These are phyloP conservation scores for Penicillium vulpinum DNA, from an alignment of 2,329 filamentous ascomycete genomes.

Conservation along the genomic window DNA sequence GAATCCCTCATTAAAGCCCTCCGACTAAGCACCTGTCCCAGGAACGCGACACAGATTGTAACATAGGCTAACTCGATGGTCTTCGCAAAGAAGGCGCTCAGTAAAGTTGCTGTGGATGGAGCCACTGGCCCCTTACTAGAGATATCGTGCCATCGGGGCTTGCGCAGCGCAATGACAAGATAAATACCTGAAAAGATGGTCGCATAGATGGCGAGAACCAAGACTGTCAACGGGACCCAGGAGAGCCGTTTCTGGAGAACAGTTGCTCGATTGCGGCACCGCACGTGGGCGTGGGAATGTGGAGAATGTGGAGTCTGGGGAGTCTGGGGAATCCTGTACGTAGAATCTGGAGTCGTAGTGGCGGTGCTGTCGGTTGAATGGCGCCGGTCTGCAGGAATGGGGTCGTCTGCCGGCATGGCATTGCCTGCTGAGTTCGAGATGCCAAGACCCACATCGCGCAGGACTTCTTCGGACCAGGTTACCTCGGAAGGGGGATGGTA, in stretches of 20 bases:
- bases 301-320: slow-evolving; percentile 11
- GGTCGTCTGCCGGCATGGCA: slow-evolving; percentile 2
- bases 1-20: slow-evolving; percentile 63
- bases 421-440: slow-evolving; percentile 16
- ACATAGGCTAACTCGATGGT: slow-evolving; percentile 76
- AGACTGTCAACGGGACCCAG: slow-evolving; percentile 38
- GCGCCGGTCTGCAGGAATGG: not conserved
- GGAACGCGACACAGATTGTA: slow-evolving; percentile 71
- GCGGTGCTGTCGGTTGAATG: slow-evolving; percentile 5
- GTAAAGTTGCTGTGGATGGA: slow-evolving; percentile 64
- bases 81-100: slow-evolving; percentile 72
- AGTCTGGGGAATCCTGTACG: not conserved
- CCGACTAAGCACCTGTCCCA: slow-evolving; percentile 73
- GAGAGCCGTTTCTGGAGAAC: slow-evolving; percentile 36
- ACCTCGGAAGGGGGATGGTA: slow-evolving; percentile 9
- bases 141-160: slow-evolving; percentile 62
- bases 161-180: slow-evolving; percentile 61
- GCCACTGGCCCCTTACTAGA: slow-evolving; percentile 50
- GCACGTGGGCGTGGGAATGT: slow-evolving; percentile 11
- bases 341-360: not conserved
- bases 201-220: slow-evolving; percentile 41
- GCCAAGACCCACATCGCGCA: slow-evolving; percentile 22
- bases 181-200: slow-evolving; percentile 53
- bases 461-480: slow-evolving; percentile 19
- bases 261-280: slow-evolving; percentile 32